Base-by-base conservation (phyloP, 2,329 filamentous ascomycete genomes). In the Beauveria pseudobassiana region DNA sequence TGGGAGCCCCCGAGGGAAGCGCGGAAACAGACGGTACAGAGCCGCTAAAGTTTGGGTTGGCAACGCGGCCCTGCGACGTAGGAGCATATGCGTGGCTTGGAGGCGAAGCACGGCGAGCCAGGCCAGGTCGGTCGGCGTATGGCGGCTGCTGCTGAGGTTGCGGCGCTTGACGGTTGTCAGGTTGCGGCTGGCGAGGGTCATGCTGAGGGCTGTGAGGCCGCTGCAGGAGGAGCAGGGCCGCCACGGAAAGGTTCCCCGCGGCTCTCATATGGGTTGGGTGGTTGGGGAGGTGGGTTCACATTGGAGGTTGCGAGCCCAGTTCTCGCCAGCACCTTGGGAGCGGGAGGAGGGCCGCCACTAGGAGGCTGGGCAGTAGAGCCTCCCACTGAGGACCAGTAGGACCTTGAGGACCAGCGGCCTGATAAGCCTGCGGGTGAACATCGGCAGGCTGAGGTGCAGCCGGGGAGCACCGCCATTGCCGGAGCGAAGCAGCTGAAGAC, bases 371-470 rank as follows among this genome's bases (percentile, higher is more conserved):
- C 84, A 49, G 87, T 84, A 54, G 91, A 90, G 63, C 87, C 89
- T 65, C 90, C 93, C 93, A 98, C 73, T 96, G 90, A 65, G 92
- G 93, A 57, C 88, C 89, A 58, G 91, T 90, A 63, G 91, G 91
- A 12, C 90, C 91, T 66, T 90, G 89, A 59, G 95, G 88, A 48
- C 89, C 90, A 53, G 87, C 85, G 59, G 87, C 85, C 74, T 96
- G 92, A 70, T 98, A 98, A 7, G 93, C 90, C 71, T 96, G 91
- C 55, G 93, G 93, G 73, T 98, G 93, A 24, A 98, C 92, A 74
- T 99, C 95, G 70, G 96, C 93, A 8, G 95, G 93, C 69, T 95
- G 85, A n/a, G 93, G 93, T 57, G 88, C 90, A 67, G 82, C 87
- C 67, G 82, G 87, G 88, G 90, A 64, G 88, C 82, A 68, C 88